Percentiles rank a stretch among this genome's conserved stretches.
phyloP scores from a whole-genome alignment of 495 filamentous ascomycete species.

The Penicillium tannophilum region DNA sequence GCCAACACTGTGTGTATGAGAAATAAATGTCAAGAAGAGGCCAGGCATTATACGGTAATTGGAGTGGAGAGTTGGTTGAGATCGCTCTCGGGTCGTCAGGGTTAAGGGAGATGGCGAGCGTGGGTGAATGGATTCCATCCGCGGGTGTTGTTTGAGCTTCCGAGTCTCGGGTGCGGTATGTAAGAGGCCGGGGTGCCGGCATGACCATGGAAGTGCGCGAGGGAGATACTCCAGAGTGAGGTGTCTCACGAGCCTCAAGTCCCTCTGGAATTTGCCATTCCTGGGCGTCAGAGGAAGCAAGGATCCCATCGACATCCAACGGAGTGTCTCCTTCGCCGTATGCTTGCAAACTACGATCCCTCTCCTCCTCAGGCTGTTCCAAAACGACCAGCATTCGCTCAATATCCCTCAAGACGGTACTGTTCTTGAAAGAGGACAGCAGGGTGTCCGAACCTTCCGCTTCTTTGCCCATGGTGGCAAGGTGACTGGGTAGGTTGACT shows the following conservation, averaged over 20 bases:
- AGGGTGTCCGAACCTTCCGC: slow-evolving; percentile 46
- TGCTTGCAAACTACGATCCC: slow-evolving; percentile 25
- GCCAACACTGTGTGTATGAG: slow-evolving; percentile 73
- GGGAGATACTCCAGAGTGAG: slow-evolving; percentile 33
- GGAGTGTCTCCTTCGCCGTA: slow-evolving; percentile 37
- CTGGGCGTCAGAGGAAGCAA: slow-evolving; percentile 37
- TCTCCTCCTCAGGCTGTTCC: slow-evolving; percentile 45
- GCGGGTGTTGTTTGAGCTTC: slow-evolving; percentile 27
- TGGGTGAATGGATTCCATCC: slow-evolving; percentile 9
- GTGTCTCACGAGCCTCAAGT: slow-evolving; percentile 26
- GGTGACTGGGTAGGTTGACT: slow-evolving; percentile 42
- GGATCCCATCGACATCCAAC: slow-evolving; percentile 36
- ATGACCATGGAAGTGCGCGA: slow-evolving; percentile 29
- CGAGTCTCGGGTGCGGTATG: slow-evolving; percentile 29
- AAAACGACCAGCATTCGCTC: slow-evolving; percentile 51
- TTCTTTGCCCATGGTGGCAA: slow-evolving; percentile 50
- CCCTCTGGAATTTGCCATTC: slow-evolving; percentile 44
- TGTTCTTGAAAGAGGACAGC: slow-evolving; percentile 57
- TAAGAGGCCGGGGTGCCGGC: slow-evolving; percentile 16
- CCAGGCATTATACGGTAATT: slow-evolving; percentile 51
- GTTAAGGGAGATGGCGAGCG: slow-evolving; percentile 9
- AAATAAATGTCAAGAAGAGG: slow-evolving; percentile 72
- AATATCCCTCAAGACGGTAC: slow-evolving; percentile 53
- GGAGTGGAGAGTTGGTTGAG: slow-evolving; percentile 22
- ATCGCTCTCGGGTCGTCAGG: slow-evolving; percentile 16